A percentile compares a stretch with the other conserved stretches of the same genome.
Conservation (phyloP, 352 stramenopile genomes). For the Elongisporangium undulatum region DNA sequence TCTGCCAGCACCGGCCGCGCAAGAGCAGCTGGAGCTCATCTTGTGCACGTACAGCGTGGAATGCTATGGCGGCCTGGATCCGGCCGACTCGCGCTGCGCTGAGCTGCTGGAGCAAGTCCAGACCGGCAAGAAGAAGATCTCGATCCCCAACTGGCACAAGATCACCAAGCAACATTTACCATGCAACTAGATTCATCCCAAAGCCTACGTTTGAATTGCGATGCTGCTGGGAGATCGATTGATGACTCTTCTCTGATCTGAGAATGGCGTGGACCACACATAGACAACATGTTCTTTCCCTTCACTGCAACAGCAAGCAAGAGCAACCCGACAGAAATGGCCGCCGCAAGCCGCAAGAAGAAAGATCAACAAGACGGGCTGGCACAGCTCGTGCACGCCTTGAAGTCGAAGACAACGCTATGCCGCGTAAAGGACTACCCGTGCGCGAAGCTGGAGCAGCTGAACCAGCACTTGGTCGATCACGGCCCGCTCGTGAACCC, state of each 20-base stretch:
- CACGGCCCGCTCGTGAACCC: constrained; percentile 12
- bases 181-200: too few species aligned
- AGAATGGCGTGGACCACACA: too few species aligned
- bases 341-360: constrained; percentile 10
- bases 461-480: constrained; percentile 14
- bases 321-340: too few species aligned
- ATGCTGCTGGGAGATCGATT: too few species aligned
- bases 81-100: background rate
- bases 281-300: too few species aligned
- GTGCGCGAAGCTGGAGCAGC: constrained; percentile 13
- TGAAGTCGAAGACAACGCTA: constrained; percentile 20
- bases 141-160: background rate
- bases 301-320: too few species aligned
- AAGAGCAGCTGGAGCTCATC: background rate
- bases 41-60: background rate
- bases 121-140: background rate
- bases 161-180: background rate
- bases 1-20: background rate
- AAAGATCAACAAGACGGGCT: constrained; percentile 17
- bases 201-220: too few species aligned
- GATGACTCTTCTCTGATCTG: too few species aligned
- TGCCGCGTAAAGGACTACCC: constrained; percentile 19
- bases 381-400: constrained; percentile 14
- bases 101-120: background rate
- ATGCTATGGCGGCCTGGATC: background rate